phyloP scores from a whole-genome alignment of 2,329 filamentous ascomycete genomes.

The Plenodomus tracheiphilus region DNA sequence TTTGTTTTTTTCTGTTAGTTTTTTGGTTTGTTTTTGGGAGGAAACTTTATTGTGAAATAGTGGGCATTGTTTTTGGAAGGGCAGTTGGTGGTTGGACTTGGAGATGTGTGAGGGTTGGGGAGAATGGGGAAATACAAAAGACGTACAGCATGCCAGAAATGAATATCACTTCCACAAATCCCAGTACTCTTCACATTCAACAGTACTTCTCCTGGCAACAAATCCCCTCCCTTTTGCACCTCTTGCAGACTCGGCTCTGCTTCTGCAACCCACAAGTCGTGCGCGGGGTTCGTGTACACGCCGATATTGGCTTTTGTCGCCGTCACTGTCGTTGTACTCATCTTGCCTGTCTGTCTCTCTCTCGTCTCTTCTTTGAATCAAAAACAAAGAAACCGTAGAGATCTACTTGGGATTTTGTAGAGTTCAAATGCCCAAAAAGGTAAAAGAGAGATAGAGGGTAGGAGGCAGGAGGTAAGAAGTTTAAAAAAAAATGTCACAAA shows the following conservation, averaged over 20 bases:
- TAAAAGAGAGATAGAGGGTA: no score
- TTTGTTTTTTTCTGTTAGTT: background rate
- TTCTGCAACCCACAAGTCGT: constrained; percentile 86
- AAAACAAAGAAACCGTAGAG: no score
- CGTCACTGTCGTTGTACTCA: constrained; percentile 40
- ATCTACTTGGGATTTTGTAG: no score
- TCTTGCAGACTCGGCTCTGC: constrained; percentile 76
- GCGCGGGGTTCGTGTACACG: constrained; percentile 90
- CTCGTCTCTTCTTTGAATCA: no score
- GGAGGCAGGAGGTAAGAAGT: no score
- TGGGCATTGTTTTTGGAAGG: no score
- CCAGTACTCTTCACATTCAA: constrained; percentile 91
- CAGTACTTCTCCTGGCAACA: constrained; percentile 83
- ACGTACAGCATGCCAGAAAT: constrained; percentile 87
- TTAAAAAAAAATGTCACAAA: no score
- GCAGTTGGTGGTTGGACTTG: no score
- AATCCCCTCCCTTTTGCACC: constrained; percentile 66
- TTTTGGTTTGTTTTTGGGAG: no score
- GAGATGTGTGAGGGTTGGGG: background rate
- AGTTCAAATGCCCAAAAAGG: no score
- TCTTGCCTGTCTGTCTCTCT: constrained; percentile 12
- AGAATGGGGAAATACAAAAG: background rate
- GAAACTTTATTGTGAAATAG: no score
- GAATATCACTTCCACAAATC: constrained; percentile 94
- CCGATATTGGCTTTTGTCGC: constrained; percentile 84